Base-by-base conservation (phyloP, 495 filamentous ascomycete genomes). In the Aspergillus steynii region DNA sequence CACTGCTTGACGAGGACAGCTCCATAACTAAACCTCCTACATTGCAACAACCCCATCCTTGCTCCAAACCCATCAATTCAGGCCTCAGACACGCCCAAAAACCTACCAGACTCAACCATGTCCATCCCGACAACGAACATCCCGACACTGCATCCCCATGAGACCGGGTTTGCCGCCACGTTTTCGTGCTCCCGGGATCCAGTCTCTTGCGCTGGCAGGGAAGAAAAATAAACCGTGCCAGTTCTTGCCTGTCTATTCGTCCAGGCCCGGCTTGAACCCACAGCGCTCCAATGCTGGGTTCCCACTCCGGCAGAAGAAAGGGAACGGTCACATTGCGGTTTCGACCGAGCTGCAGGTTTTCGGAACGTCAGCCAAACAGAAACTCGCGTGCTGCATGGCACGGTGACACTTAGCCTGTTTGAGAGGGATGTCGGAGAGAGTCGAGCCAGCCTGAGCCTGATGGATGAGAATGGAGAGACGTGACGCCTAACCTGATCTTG, bases 291-390 rank as follows among this genome's bases (percentile, higher is more conserved):
- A 20, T 20, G 20, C 20, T 20, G 20, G 20, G 20, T 20, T 20
- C 20, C 20, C 20, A 20, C 20, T 20, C 47, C 20, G 20, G 14
- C 26, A 15, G 12, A 58, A 29, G 8, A 37, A 37, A 37, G 34
- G 34, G 56, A 58, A 58, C 29, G 9, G 60, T 54, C 29, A 45
- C 31, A 50, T 61, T 68, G 53, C 45, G 55, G 56, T 61, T 56
- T 51, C 32, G 56, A 63, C 61, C 42, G 45, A 45, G 50, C 48
- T 62, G 58, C 59, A 58, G 53, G 48, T 37, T 46, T 28, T 29
- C 34, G 26, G 60, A 27, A 32, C 51, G 26, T 50, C 58, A 55
- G 37, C 56, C 65, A 64, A 59, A 63, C 58, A 62, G 34, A 51
- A 53, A 12, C 10, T 37, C 20, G 52, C 32, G 49, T 26, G 2